phyloP scores from a whole-genome alignment of 73 alveolate genomes.

The Paraurostyla sp. region DNA sequence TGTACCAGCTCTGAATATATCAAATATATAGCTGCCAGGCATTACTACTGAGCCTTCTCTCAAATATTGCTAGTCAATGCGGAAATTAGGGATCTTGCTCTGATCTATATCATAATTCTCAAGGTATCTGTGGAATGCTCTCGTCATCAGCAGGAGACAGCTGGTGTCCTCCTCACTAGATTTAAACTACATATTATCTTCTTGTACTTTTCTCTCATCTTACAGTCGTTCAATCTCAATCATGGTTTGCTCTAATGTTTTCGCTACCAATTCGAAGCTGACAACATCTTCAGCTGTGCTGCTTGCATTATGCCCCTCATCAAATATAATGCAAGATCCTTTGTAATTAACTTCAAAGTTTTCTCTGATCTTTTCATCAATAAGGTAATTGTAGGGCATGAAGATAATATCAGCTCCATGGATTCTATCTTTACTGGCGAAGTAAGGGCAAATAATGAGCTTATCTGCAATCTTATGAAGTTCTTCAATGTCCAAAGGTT shows the following conservation, averaged over 20 bases:
- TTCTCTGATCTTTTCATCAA: conserved; percentile 78
- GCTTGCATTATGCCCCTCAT: conserved; percentile 90
- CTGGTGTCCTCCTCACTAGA: conserved; percentile 47
- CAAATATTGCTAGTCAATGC: not conserved
- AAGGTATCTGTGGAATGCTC: not conserved
- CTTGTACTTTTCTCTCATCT: conserved; percentile 28
- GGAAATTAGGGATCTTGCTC: not conserved
- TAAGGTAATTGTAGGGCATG: conserved; percentile 90
- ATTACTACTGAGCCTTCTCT: conserved; percentile 43
- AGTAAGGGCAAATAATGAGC: conserved; percentile 89
- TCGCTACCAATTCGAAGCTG: conserved; percentile 50
- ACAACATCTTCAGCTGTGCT: conserved; percentile 79
- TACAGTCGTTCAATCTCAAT: conserved; percentile 24
- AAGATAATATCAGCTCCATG: conserved; percentile 88
- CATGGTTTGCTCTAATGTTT: not conserved
- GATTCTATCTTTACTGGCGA: conserved; percentile 80
- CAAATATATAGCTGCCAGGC: conserved; percentile 33
- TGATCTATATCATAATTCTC: conserved; percentile 13
- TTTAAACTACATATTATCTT: not conserved
- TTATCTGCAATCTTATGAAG: conserved; percentile 77
- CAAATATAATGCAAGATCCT: conserved; percentile 81
- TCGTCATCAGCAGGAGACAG: not conserved
- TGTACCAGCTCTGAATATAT: conserved; percentile 25
- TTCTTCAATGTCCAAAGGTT: conserved; percentile 93
- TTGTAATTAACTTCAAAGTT: conserved; percentile 62